A percentile compares a stretch with the other conserved stretches of the same genome.
Conservation (phyloP, 164 flowering plant genomes). For the Amborella trichopoda region DNA sequence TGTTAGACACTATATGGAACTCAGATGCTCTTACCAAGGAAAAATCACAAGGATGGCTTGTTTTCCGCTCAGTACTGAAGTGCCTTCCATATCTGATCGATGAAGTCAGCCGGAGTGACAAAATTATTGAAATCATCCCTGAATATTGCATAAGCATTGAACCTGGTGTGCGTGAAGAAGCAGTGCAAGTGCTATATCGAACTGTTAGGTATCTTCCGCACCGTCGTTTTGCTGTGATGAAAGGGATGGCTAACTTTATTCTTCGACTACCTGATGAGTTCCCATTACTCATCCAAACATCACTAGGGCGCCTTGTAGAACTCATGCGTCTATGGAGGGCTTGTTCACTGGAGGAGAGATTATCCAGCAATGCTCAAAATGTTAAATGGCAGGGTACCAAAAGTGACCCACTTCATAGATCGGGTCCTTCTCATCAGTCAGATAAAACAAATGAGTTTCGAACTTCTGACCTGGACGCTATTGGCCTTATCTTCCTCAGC, state of each 20-base stretch:
- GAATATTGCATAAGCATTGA: constrained; percentile 97
- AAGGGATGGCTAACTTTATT: constrained; percentile 93
- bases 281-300: constrained; percentile 95
- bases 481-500: constrained; percentile 92
- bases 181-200: constrained; percentile 84
- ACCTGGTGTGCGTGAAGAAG: constrained; percentile 99
- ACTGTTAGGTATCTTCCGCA: constrained; percentile 81
- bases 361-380: constrained; percentile 35
- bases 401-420: constrained; percentile 33
- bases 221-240: constrained; percentile 96
- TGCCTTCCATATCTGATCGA: constrained; percentile 95
- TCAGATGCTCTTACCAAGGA: constrained; percentile 91
- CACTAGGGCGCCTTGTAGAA: constrained; percentile 84
- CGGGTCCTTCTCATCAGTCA: constrained; percentile 35
- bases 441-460: constrained; percentile 64
- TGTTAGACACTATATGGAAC: background rate
- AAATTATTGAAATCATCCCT: constrained; percentile 93
- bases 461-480: constrained; percentile 91
- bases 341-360: constrained; percentile 61
- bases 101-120: constrained; percentile 94
- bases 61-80: constrained; percentile 83
- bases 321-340: constrained; percentile 96
- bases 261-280: constrained; percentile 83
- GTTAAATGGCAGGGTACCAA: constrained; percentile 25
- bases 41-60: constrained; percentile 85